These are phyloP conservation scores for Chlamydomonas eustigma DNA, from an alignment of 139 green algal species.

Conservation along the genomic window DNA sequence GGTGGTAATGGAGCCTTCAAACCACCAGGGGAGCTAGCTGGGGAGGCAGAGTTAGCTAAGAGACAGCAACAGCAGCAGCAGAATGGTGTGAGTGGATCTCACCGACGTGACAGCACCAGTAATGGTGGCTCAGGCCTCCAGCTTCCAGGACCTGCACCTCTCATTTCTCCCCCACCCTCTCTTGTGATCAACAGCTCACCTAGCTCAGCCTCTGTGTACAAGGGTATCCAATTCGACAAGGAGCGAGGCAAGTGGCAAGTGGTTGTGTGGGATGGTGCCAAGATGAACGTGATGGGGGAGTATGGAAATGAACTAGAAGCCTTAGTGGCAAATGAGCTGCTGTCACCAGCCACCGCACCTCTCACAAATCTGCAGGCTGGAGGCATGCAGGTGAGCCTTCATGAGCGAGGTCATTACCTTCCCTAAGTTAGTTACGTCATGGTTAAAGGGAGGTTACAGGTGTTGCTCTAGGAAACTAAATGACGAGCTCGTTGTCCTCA, in stretches of 20 bases:
- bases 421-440: background rate
- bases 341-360: slow-evolving; percentile 10
- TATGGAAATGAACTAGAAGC: slow-evolving; percentile 39
- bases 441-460: background rate
- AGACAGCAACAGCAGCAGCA: background rate
- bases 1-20: background rate
- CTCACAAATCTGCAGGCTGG: background rate
- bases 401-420: background rate
- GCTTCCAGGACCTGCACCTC: background rate
- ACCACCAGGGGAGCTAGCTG: background rate
- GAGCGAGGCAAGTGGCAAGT: slow-evolving; percentile 22
- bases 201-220: slow-evolving; percentile 30
- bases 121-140: background rate
- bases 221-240: slow-evolving; percentile 36
- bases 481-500: background rate
- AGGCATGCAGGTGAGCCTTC: background rate
- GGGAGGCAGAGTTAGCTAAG: background rate
- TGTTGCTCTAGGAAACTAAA: background rate
- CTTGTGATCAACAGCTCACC: too few relatives aligned
- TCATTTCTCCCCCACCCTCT: background rate
- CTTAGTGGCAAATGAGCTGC: slow-evolving; percentile 37
- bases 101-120: background rate
- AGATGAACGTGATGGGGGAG: slow-evolving; percentile 23
- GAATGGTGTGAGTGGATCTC: background rate
- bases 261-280: slow-evolving; percentile 24